A percentile compares a stretch with the other conserved stretches of the same genome.
Conservation (phyloP, 441 rosid species). For the Pelargonium citronellum region DNA sequence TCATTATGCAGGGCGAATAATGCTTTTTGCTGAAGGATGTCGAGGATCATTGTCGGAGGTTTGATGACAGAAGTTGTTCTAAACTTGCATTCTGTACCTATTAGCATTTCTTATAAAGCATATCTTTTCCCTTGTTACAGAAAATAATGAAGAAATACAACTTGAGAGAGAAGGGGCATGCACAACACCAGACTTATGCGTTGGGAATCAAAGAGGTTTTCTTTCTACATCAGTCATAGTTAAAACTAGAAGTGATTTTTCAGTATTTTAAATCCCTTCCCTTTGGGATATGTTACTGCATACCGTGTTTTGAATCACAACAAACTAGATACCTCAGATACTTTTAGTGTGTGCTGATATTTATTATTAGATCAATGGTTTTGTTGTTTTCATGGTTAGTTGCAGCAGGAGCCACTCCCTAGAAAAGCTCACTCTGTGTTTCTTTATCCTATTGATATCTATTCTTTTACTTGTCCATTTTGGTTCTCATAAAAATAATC, state of each 20-base stretch:
- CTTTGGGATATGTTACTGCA: background rate
- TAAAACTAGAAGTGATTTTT: constrained; percentile 12
- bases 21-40: constrained; percentile 88
- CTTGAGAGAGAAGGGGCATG: constrained; percentile 68
- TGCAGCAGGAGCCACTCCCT: background rate
- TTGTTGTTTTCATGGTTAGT: constrained; percentile 2
- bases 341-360: background rate
- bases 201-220: constrained; percentile 91
- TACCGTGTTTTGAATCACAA: background rate
- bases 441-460: background rate
- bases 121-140: constrained; percentile 29
- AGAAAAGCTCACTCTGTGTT: background rate
- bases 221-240: constrained; percentile 5
- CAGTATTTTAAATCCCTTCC: constrained; percentile 12
- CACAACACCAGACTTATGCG: constrained; percentile 95
- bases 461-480: background rate
- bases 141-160: constrained; percentile 59
- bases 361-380: background rate
- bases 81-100: constrained; percentile 17
- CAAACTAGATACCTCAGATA: background rate
- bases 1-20: constrained; percentile 54
- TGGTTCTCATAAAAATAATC: too few species aligned
- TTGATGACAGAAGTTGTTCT: constrained; percentile 23
- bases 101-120: constrained; percentile 19
- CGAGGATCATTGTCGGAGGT: constrained; percentile 98